These are phyloP conservation scores for Shiraia sp. DNA, from an alignment of 2,329 filamentous ascomycete species.

Conservation along the genomic window DNA sequence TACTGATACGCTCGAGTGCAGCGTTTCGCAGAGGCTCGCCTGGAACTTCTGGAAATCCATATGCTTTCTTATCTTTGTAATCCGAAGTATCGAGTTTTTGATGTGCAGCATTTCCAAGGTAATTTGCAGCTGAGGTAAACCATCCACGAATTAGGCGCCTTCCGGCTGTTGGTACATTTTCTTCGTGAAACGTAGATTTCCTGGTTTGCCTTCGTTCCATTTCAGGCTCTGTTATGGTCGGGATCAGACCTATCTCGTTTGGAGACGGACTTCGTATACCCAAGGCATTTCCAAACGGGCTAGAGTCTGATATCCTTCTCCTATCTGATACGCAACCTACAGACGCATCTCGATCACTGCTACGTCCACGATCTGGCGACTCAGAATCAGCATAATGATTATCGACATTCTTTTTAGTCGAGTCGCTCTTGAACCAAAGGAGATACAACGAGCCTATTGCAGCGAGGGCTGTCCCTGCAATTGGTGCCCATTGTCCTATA, in stretches of 20 bases:
- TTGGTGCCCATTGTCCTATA: constrained; percentile 59
- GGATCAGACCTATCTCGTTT: constrained; percentile 15
- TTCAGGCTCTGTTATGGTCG: constrained; percentile 18
- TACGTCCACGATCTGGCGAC: constrained; percentile 24
- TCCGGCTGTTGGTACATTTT: constrained; percentile 17
- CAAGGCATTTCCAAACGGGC: not conserved
- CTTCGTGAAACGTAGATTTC: not conserved
- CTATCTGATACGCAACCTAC: constrained; percentile 3
- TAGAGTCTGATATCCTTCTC: constrained; percentile 1
- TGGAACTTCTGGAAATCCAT: constrained; percentile 61
- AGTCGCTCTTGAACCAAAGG: constrained; percentile 46
- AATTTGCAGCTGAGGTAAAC: constrained; percentile 51
- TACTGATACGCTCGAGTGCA: constrained; percentile 44
- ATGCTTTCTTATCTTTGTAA: constrained; percentile 53
- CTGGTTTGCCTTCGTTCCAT: constrained; percentile 2
- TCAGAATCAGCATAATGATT: constrained; percentile 4
- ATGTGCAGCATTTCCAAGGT: constrained; percentile 53
- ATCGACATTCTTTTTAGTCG: constrained; percentile 14
- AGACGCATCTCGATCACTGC: constrained; percentile 11
- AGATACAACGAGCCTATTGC: constrained; percentile 63
- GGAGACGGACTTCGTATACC: constrained; percentile 19
- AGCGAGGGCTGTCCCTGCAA: constrained; percentile 62
- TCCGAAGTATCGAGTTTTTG: constrained; percentile 52
- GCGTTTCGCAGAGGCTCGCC: constrained; percentile 56
- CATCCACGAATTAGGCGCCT: constrained; percentile 36